Evolutionary conservation across 768 basidiomycete genomes (phyloP), one percentile per base, ranked within the genome.

Genomic region (Cubamyces lactineus): DNA sequence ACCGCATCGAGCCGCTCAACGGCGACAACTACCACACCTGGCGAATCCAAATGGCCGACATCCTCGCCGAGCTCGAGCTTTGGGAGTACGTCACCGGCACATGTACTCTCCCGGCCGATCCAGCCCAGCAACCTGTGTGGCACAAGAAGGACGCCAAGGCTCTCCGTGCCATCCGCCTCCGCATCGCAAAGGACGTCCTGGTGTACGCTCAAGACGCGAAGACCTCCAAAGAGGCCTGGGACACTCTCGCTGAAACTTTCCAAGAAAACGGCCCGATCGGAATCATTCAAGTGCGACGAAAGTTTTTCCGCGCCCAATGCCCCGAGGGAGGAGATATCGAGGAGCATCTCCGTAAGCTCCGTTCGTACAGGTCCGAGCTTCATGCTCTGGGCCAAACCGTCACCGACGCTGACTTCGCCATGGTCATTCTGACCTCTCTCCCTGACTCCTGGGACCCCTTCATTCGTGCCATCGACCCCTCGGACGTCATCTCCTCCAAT

Each of bases 381-480:
- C 45, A 21, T 12, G 58, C 72, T 13, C 61, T 74, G 24, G 73
- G 70, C 13, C 50, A 66, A 40, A 51, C 41, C 15, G 53, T 78
- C 24, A 38, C 38, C 0, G 75, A 76, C 19, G 26, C 63, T n/a
- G 73, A 78, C 13, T 78, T 76, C 53, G 53, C 66, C 21, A 71
- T 70, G 59, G 71, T 70, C 0, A 59, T 78, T 6, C 71, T 76
- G 21, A 74, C 72, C 2, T 76, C 73, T 5, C 62, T 78, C 0
- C 76, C 74, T 12, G 69, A 76, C 5, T 71, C 75, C 15, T 79
- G 77, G 78, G 68, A 77, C 51, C 6, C 63, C 0, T 78, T 77
- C 55, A 74, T 72, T 21, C 57, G 43, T 3, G 52, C 58, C 0
- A 60, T 68, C 45, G 55, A 65, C 45, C 41, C 55, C 34, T 56